Evolutionary conservation across 2,329 filamentous ascomycete species (phyloP), one percentile per base, ranked within the genome.

Genomic region (Amauroascus verrucosus): DNA sequence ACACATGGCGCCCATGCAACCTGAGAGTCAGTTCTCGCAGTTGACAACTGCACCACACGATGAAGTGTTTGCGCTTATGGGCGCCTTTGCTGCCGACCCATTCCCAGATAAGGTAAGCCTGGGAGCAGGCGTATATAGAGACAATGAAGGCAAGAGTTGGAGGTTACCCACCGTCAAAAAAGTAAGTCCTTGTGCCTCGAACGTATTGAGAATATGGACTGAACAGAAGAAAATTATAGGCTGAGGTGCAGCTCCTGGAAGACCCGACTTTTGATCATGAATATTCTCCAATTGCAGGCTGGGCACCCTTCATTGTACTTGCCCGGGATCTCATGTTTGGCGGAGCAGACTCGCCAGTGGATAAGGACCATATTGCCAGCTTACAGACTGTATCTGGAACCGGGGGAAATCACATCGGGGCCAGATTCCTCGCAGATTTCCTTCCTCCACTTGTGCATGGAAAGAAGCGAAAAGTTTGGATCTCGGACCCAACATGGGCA

Each of bases 321-420:
- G 90, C 91, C 22, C 86, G 88, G 65, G 88, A 93, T 75, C 78
- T 97, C 61, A 85, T 95, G 61, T 81, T 97, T 47, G 86, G 88
- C 84, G 59, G 77, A 73, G 63, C 59, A 63, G 61, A 57, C n/a
- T 55, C 60, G 11, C 51, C 58, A n/a, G 52, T 62, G 26, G 58
- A 65, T 16, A 60, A 61, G 28, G 59, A 61, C 51, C 64, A 68
- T 37, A 70, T 83, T 60, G 78, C 84, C 55, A 90, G 88, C 33
- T 72, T 95, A 37, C 91, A 97, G 74, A 93, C 90, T 64, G 91
- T 98, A 71, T 96, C 93, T 51, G 93, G 93, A 60, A 97, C 93
- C 56, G 93, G 93, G 62, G 91, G 93, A 58, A 85, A 95, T 61
- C 93, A 97, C 68, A 74, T 97, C 46, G 93, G 91, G 58, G 89